These are phyloP conservation scores for Agrostemma githago DNA, from an alignment of 148 eudicot genomes.

Conservation along the genomic window DNA sequence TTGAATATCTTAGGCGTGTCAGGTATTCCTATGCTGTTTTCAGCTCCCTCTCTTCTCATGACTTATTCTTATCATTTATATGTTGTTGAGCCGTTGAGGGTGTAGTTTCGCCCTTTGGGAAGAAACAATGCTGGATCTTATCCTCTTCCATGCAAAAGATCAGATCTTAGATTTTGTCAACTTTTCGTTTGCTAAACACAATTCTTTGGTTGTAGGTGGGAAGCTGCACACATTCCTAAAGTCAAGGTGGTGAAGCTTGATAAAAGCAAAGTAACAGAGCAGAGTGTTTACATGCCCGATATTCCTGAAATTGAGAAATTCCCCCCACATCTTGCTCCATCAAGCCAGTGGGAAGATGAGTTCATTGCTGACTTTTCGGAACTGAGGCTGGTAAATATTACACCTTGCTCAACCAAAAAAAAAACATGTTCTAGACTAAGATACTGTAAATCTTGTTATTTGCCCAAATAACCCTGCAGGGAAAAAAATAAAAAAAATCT, in stretches of 20 bases:
- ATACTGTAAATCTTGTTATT: no score
- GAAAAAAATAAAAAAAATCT: background rate
- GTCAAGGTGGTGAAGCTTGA: constrained; percentile 70
- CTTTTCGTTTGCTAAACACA: background rate
- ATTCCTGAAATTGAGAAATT: constrained; percentile 80
- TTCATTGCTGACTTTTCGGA: constrained; percentile 72
- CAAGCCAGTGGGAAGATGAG: constrained; percentile 71
- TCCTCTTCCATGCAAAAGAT: constrained; percentile 3
- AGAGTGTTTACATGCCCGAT: constrained; percentile 78
- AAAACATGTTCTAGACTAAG: no score
- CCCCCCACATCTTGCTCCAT: constrained; percentile 65
- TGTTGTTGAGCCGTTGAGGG: background rate
- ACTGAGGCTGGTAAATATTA: constrained; percentile 57
- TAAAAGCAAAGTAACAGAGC: constrained; percentile 48
- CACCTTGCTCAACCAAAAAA: no score
- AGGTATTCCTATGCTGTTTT: constrained; percentile 44
- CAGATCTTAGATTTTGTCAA: background rate
- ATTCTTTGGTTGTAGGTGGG: constrained; percentile 58
- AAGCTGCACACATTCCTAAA: constrained; percentile 70
- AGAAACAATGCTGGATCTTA: background rate
- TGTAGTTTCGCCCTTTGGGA: background rate
- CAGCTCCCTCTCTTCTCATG: background rate
- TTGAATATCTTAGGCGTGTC: constrained; percentile 91
- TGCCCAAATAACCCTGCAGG: background rate
- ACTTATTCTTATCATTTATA: background rate